Conservation (phyloP, 2,329 filamentous ascomycete species). For the Nothopassalora personata region DNA sequence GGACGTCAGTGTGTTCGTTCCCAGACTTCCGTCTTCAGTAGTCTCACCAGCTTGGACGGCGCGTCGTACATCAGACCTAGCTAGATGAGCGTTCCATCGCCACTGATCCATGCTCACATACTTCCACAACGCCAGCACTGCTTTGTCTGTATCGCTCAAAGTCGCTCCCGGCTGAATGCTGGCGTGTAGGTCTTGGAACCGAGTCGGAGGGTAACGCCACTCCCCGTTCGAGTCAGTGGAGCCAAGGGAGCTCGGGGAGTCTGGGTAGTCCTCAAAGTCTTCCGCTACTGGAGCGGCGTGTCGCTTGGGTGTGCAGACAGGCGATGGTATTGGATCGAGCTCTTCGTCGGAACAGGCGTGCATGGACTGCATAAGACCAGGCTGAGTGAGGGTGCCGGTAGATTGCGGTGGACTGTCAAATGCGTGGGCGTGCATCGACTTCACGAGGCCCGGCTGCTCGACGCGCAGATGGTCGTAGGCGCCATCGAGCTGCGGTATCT, state of each 20-base stretch:
- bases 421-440: not conserved
- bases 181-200: conserved; percentile 19
- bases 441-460: not conserved
- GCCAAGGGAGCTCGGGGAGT: conserved; percentile 5
- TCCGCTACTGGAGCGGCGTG: not conserved
- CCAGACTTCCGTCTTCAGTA: conserved; percentile 2
- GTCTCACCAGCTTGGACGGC: not conserved
- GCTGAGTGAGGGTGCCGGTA: not conserved
- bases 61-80: not conserved
- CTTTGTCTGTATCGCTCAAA: conserved; percentile 15
- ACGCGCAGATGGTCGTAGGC: not conserved
- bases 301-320: not conserved
- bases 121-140: conserved; percentile 22
- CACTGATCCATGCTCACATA: conserved; percentile 17
- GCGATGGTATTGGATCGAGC: not conserved
- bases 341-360: not conserved
- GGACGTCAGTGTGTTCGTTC: conserved; percentile 4
- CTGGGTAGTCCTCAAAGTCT: not conserved
- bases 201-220: conserved; percentile 18
- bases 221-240: conserved; percentile 14
- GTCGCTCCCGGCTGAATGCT: conserved; percentile 15
- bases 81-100: conserved; percentile 15
- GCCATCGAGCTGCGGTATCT: not conserved
- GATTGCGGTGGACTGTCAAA: not conserved
- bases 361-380: not conserved